Evolutionary conservation across 148 eudicot species (phyloP), one percentile per base, ranked within the genome.

Genomic region (Fagopyrum homotropicum): DNA sequence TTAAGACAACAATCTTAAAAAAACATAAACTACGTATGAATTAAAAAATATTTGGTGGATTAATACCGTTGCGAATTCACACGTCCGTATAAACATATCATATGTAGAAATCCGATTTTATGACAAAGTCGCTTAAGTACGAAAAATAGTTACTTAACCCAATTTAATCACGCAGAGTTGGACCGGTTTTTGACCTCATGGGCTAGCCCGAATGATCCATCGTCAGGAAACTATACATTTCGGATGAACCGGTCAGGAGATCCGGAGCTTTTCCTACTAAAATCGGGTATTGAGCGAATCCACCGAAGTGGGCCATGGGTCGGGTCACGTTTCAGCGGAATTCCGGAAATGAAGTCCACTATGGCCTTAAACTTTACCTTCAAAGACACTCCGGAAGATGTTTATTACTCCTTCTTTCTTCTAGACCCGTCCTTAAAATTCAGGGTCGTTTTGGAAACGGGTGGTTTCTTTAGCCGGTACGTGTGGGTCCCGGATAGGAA

Each of bases 221-320:
- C 83, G 7, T 40, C 81, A 0, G 91, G 92, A 0, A 76, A 79
- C 52, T 83, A 66, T 45, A 30, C 64, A 0, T 80, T 80, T 73
- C 68, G 44, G 75, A 22, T 88, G n/a, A 79, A 86, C 59, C 43
- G 55, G 11, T 4, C 61, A 15, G 89, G 88, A 0, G 80, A 77
- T 49, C 88, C 91, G 0, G 86, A 83, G 61, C 0, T 77, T 6
- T 69, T 72, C 5, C 30, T 88, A 48, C 52, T 15, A 8, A 44
- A 16, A 44, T 44, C 47, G 14, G 73, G 73, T 6, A 43, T 8
- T 5, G 72, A 56, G 74, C 16, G 43, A 6, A 5, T 44, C 0
- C 85, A 80, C 16, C 77, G 88, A 45, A 80, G 85, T 29, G 92
- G 92, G 48, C 84, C 92, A 46, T 88, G 92, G 92, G 81, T 84